phyloP scores from a whole-genome alignment of 2,329 filamentous ascomycete genomes.

The Fusarium beomiforme region DNA sequence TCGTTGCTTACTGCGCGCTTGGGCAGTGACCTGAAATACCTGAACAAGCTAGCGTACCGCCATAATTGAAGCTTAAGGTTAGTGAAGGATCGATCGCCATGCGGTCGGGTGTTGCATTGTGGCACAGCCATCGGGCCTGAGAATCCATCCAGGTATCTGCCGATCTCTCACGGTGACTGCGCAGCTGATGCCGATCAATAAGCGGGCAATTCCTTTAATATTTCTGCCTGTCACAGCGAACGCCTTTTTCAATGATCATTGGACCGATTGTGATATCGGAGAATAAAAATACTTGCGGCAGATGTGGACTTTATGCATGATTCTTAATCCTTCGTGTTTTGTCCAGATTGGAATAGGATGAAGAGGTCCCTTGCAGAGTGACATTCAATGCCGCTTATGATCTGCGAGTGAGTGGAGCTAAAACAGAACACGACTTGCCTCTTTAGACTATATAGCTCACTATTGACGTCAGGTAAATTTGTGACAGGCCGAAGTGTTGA shows the following conservation, averaged over 20 bases:
- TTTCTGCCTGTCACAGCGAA: background rate
- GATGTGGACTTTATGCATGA: background rate
- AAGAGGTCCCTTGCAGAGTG: background rate
- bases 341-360: background rate
- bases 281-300: background rate
- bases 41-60: background rate
- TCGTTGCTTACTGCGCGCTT: background rate
- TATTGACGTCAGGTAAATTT: conserved; percentile 4
- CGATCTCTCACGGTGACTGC: conserved; percentile 7
- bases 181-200: conserved; percentile 13
- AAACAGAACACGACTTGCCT: conserved; percentile 12
- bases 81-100: background rate
- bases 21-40: background rate
- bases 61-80: background rate
- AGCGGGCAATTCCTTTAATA: background rate
- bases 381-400: background rate
- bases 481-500: background rate
- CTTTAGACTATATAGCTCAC: background rate
- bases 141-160: background rate
- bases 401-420: conserved; percentile 9
- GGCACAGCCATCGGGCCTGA: background rate
- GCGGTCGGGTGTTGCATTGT: background rate
- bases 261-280: background rate
- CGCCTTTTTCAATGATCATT: background rate
- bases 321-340: background rate